phyloP scores from a whole-genome alignment of 768 basidiomycete genomes.

The Roridomyces roridus region DNA sequence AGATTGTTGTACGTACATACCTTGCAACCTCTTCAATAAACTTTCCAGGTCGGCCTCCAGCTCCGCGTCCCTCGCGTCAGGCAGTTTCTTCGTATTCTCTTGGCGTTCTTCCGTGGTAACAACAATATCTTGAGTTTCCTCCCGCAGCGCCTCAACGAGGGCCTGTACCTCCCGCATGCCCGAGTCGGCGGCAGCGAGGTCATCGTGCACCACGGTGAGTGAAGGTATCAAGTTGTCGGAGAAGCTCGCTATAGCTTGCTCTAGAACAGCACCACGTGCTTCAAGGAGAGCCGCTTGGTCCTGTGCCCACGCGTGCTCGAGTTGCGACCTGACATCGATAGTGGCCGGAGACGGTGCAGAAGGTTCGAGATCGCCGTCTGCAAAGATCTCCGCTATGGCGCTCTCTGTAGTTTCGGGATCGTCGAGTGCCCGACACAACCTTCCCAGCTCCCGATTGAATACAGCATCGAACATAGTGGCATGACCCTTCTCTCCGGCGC shows the following conservation, averaged over 20 bases:
- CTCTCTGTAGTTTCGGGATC: background rate
- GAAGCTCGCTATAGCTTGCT: slow-evolving; percentile 31
- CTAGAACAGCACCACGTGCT: slow-evolving; percentile 27
- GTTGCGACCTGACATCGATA: slow-evolving; percentile 29
- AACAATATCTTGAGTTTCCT: slow-evolving; percentile 38
- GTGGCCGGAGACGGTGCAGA: background rate
- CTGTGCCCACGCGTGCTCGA: slow-evolving; percentile 37
- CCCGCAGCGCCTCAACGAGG: slow-evolving; percentile 37
- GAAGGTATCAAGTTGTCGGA: slow-evolving; percentile 29
- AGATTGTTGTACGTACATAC: background rate
- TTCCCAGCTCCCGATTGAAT: background rate
- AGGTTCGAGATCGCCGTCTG: background rate
- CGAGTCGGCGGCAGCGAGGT: slow-evolving; percentile 22
- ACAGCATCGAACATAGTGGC: background rate
- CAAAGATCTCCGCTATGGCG: slow-evolving; percentile 1
- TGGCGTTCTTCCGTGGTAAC: slow-evolving; percentile 17
- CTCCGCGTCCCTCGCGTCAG: slow-evolving; percentile 12
- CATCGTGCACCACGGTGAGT: slow-evolving; percentile 30
- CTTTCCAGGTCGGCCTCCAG: slow-evolving; percentile 25
- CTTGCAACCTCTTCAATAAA: slow-evolving; percentile 25
- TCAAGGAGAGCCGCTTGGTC: slow-evolving; percentile 37
- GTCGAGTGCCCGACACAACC: slow-evolving; percentile 1
- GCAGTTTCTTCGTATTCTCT: background rate
- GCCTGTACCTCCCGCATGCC: slow-evolving; percentile 35
- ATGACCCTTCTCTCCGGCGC: background rate